phyloP scores from a whole-genome alignment of 129 eudicot species.

The Artemisia argyi region DNA sequence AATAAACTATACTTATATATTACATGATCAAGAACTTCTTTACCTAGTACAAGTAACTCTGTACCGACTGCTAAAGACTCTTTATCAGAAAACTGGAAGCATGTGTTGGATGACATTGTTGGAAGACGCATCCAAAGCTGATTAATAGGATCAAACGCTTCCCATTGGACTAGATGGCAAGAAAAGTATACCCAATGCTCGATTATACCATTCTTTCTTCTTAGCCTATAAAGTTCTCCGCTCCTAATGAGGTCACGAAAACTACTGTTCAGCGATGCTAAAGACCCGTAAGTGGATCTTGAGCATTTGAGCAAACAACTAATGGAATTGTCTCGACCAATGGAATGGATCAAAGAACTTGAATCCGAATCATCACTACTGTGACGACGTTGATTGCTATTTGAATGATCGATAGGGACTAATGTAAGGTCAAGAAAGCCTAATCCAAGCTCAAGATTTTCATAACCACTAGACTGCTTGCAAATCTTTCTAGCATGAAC shows the following conservation, averaged over 20 bases:
- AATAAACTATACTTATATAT: slow-evolving; percentile 64
- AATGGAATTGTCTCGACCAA: slow-evolving; percentile 73
- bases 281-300: slow-evolving; percentile 63
- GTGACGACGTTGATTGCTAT: slow-evolving; percentile 21
- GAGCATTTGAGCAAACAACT: slow-evolving; percentile 68
- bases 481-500: slow-evolving; percentile 32
- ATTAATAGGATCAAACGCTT: slow-evolving; percentile 76
- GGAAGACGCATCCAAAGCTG: slow-evolving; percentile 79
- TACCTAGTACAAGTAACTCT: slow-evolving; percentile 77
- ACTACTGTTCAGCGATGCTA: slow-evolving; percentile 65
- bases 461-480: slow-evolving; percentile 32
- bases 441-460: slow-evolving; percentile 36
- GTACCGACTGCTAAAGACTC: slow-evolving; percentile 89
- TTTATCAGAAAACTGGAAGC: slow-evolving; percentile 69
- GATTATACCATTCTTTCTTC: slow-evolving; percentile 47
- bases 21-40: slow-evolving; percentile 48
- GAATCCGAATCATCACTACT: slow-evolving; percentile 46
- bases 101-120: slow-evolving; percentile 56
- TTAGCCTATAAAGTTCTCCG: slow-evolving; percentile 61
- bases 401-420: slow-evolving; percentile 28
- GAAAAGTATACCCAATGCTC: slow-evolving; percentile 97
- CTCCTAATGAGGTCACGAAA: slow-evolving; percentile 63
- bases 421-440: slow-evolving; percentile 40
- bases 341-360: slow-evolving; percentile 53
- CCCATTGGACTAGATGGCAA: slow-evolving; percentile 82